A percentile compares a stretch with the other conserved stretches of the same genome.
phyloP scores from a whole-genome alignment of 257 asterid species.

The Plantago elongata region DNA sequence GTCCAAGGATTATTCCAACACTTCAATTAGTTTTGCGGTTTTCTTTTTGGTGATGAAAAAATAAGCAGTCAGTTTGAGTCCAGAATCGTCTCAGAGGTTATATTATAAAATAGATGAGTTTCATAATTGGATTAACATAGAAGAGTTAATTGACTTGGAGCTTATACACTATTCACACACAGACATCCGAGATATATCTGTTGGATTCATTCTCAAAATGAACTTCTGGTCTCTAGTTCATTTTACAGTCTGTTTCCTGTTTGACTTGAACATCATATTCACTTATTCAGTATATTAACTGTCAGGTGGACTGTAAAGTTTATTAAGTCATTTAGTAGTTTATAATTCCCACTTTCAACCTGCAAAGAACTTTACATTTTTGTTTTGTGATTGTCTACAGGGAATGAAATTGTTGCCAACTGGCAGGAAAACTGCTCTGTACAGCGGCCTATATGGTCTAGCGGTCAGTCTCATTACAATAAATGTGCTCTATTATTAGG shows the following conservation, averaged over 20 bases:
- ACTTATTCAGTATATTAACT: neutral
- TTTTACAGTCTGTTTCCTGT: neutral
- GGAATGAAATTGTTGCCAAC: slow-evolving; percentile 91
- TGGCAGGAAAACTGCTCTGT: slow-evolving; percentile 74
- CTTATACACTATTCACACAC: too few species aligned
- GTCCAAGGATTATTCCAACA: neutral
- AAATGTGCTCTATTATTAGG: slow-evolving; percentile 10
- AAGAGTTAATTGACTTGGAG: too few species aligned
- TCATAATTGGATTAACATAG: too few species aligned
- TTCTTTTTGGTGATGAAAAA: neutral
- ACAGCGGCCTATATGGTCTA: slow-evolving; percentile 73
- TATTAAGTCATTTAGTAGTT: neutral
- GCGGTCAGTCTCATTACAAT: slow-evolving; percentile 44
- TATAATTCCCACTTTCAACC: neutral
- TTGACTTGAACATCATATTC: neutral
- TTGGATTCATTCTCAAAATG: too few species aligned
- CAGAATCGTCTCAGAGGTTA: neutral
- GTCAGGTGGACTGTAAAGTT: neutral
- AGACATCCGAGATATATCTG: too few species aligned
- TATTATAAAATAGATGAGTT: neutral
- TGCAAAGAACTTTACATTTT: neutral
- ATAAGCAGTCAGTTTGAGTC: neutral
- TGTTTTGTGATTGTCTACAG: slow-evolving; percentile 38
- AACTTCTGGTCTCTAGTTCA: neutral
- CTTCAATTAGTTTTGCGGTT: neutral